Conservation (phyloP, 2,329 filamentous ascomycete species). For the Fusarium heterosporum region DNA sequence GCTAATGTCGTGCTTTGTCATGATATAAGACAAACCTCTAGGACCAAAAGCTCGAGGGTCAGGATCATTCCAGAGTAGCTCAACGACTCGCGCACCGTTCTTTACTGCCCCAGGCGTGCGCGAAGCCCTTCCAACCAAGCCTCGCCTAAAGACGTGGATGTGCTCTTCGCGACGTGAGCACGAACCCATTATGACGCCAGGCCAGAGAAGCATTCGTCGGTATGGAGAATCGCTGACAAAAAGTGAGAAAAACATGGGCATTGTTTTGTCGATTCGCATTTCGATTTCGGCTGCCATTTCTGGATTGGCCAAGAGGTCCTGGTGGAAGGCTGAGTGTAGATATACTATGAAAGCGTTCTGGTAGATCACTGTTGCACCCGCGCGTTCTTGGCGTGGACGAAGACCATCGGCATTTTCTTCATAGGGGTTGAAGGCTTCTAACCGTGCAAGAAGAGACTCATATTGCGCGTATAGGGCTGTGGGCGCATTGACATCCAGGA, state of each 20-base stretch:
- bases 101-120: slow-evolving; percentile 10
- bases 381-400: not conserved
- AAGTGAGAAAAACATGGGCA: not conserved
- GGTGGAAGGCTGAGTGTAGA: not conserved
- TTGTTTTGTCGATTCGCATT: not conserved
- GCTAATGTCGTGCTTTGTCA: slow-evolving; percentile 16
- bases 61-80: slow-evolving; percentile 2
- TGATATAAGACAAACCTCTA: slow-evolving; percentile 5
- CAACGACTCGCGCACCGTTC: slow-evolving; percentile 1
- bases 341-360: slow-evolving; percentile 9
- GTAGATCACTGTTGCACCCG: not conserved
- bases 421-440: not conserved
- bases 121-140: not conserved
- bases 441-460: not conserved
- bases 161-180: not conserved
- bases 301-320: not conserved
- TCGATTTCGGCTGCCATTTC: not conserved
- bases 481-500: fast-evolving
- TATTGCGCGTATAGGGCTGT: not conserved
- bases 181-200: slow-evolving; percentile 12
- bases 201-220: slow-evolving; percentile 17
- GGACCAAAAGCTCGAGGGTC: slow-evolving; percentile 10
- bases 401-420: not conserved
- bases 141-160: not conserved
- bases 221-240: slow-evolving; percentile 13